Evolutionary conservation across 208 protist genomes (phyloP), one percentile per base, ranked within the genome.

Genomic region (Leishmania martiniquensis): DNA sequence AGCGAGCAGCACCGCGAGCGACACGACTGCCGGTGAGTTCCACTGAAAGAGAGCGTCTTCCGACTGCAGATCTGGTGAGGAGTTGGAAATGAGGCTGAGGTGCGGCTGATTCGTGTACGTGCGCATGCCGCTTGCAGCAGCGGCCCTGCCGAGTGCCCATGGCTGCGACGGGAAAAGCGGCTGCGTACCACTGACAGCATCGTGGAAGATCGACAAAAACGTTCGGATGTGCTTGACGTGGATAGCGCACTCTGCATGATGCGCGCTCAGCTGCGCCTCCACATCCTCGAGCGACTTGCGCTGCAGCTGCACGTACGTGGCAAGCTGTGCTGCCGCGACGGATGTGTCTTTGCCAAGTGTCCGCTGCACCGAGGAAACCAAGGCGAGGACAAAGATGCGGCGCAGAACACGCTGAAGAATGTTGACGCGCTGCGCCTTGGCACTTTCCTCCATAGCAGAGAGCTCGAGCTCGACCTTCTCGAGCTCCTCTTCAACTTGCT

Each of bases 381-480:
- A 72, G 42, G 63, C 39, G 20, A 78, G 52, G 0, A 82, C 80
- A 68, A 87, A 80, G 76, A 83, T 73, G 62, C 70, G 76, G 47
- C 77, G 84, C 12, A 85, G 77, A 32, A 82, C 60, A 13, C 75
- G 49, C 69, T 83, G 80, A 70, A 87, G 52, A 32, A 79, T 72
- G 45, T 4, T 49, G 22, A 80, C 62, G 9, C 79, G 72, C 12
- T 59, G 65, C 32, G 55, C 51, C 47, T 71, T 81, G 42, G 65
- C 60, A 15, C 76, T 67, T n/a, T 87, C 80, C 32, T 82, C 71
- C 66, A 80, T 55, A 4, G 62, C 7, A 4, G 34, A 37, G 9
- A 84, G 60, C 2, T 42, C 37, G 10, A 25, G 10, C 75, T 84
- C 69, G 7, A 67, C 74, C 20, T 59, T 44, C 49, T 80, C 77